A percentile compares a stretch with the other conserved stretches of the same genome.
phyloP scores from a whole-genome alignment of 345 rosid genomes.

The Hypericum perforatum region DNA sequence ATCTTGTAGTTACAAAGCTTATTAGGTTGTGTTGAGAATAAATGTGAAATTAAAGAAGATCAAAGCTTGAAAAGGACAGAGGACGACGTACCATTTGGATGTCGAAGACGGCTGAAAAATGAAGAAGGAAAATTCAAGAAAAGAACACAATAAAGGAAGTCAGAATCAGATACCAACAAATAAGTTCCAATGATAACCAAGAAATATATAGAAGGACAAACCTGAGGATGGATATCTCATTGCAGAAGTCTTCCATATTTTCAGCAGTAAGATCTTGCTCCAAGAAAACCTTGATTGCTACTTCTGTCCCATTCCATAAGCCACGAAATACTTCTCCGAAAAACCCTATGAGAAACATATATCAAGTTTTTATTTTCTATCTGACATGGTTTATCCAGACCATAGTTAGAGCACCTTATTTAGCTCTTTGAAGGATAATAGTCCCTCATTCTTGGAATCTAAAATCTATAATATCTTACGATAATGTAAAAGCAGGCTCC shows the following conservation, averaged over 20 bases:
- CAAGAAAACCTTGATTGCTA: conserved; percentile 89
- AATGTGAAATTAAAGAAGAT: background rate
- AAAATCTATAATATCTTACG: too few relatives aligned
- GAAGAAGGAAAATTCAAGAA: conserved; percentile 18
- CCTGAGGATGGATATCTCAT: conserved; percentile 97
- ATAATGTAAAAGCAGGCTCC: too few relatives aligned
- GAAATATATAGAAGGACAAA: conserved; percentile 22
- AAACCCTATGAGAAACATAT: conserved; percentile 41
- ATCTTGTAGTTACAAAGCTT: too few relatives aligned
- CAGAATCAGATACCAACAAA: conserved; percentile 24
- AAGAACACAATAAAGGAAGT: conserved; percentile 13
- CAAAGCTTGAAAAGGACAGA: background rate
- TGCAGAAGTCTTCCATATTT: conserved; percentile 98
- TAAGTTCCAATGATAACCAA: conserved; percentile 9
- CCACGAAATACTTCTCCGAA: conserved; percentile 98
- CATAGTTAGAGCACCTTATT: too few relatives aligned
- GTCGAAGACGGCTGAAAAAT: conserved; percentile 77
- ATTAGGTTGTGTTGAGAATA: too few relatives aligned
- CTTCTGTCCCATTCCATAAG: conserved; percentile 96
- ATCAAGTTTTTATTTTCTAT: too few relatives aligned
- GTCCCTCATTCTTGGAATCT: too few relatives aligned
- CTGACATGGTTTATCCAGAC: too few relatives aligned
- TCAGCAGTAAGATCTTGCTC: conserved; percentile 96
- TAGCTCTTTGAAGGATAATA: too few relatives aligned
- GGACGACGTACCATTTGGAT: conserved; percentile 73